Evolutionary conservation across 306 rosid genomes (phyloP), one percentile per base, ranked within the genome.

Genomic region (Quercus glauca): DNA sequence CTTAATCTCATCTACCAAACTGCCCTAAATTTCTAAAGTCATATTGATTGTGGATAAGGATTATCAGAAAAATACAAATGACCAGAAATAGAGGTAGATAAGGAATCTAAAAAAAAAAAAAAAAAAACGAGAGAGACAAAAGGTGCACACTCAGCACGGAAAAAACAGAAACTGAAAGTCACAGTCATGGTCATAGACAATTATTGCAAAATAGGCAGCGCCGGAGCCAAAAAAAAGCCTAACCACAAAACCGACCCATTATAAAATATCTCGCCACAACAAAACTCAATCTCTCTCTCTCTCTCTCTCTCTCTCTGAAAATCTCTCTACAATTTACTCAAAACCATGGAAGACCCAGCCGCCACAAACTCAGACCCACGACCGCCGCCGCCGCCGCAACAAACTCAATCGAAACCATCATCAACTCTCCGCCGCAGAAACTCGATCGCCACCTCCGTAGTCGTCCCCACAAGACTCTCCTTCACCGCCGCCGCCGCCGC

Each of bases 371-470:
- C 69, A 6, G 78, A 63, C 13, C 29, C 81, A 20, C 71, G 80
- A 0, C 49, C 1, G 25, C 9, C 25, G 0, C 2, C 4, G 14
- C 52, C 4, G 11, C 25, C 79, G 8, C 41, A 35, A 18, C 73
- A 82, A 10, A 21, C 17, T 23, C 4, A 6, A 5, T 4, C 13
- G 1, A 29, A 55, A 2, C 8, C 75, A 33, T 51, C 81, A 3
- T 18, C 85, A 7, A 29, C 75, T 75, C 82, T 71, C 69, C 88
- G 88, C 78, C 94, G 96, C 19, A 84, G 86, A 4, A 81, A 89
- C 84, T 89, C 97, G 60, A 81, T 91, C 71, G 55, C 91, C 56
- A 28, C 86, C 14, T 73, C 94, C 4, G 79, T 76, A 15, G 79
- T 75, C 28, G 31, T 87, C 55, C 85, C 90, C 25, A 25, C 31